These are phyloP conservation scores for Hypholoma sublateritium DNA, from an alignment of 768 basidiomycete species.

Conservation along the genomic window DNA sequence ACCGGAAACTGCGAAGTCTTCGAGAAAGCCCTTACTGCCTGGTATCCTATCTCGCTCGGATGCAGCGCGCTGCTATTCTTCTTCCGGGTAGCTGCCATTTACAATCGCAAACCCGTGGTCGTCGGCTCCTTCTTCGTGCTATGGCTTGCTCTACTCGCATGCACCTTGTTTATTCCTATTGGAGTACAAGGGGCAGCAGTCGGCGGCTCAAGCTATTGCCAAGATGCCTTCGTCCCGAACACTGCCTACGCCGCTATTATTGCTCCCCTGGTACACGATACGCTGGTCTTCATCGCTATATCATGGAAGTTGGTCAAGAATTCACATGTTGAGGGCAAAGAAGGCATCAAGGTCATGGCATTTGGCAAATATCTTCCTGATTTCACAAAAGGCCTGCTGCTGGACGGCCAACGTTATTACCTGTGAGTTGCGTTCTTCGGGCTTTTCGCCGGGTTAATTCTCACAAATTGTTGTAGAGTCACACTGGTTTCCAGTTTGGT, in stretches of 20 bases:
- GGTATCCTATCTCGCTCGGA: constrained; percentile 15
- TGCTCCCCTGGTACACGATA: constrained; percentile 25
- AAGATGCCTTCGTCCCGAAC: constrained; percentile 14
- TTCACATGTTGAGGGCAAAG: constrained; percentile 11
- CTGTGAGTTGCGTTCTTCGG: constrained; percentile 7
- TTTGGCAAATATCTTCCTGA: constrained; percentile 23
- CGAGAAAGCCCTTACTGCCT: constrained; percentile 11
- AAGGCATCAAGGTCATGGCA: constrained; percentile 12
- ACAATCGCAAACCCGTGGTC: constrained; percentile 13
- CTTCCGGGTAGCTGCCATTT: constrained; percentile 24
- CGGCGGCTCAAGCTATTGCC: constrained; percentile 22
- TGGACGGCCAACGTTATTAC: constrained; percentile 32
- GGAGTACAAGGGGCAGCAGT: constrained; percentile 15
- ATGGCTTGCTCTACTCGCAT: constrained; percentile 26
- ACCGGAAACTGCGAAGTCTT: constrained; percentile 12
- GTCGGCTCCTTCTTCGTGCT: constrained; percentile 23
- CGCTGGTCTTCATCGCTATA: constrained; percentile 29
- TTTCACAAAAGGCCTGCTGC: constrained; percentile 24
- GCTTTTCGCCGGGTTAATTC: not conserved
- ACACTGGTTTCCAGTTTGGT: constrained; percentile 6
- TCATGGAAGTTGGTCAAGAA: constrained; percentile 26
- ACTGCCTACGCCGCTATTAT: constrained; percentile 19
- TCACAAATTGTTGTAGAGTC: not conserved
- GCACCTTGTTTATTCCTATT: constrained; percentile 21
- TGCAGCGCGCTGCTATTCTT: constrained; percentile 24